A percentile compares a stretch with the other conserved stretches of the same genome.
These are phyloP conservation scores for Aspergillus neoniger DNA, from an alignment of 2,329 filamentous ascomycete species.

Conservation along the genomic window DNA sequence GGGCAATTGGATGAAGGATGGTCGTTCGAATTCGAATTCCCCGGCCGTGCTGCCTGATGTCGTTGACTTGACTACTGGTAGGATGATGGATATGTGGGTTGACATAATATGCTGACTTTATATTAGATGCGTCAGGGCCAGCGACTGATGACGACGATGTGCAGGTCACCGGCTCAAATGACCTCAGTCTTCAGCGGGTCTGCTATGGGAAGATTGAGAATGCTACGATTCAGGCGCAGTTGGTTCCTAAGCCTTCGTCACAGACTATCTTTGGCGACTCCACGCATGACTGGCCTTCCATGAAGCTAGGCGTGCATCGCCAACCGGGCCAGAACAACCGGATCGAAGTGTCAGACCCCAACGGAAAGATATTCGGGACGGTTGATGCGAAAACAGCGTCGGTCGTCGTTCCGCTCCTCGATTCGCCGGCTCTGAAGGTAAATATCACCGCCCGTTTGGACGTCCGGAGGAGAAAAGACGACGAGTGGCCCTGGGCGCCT, in stretches of 20 bases:
- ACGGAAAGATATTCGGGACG: slow-evolving; percentile 71
- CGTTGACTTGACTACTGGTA: slow-evolving; percentile 50
- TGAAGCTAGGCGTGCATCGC: slow-evolving; percentile 71
- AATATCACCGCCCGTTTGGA: slow-evolving; percentile 72
- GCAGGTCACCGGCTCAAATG: slow-evolving; percentile 53
- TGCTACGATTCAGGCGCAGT: slow-evolving; percentile 65
- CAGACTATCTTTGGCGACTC: slow-evolving; percentile 58
- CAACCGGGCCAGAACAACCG: slow-evolving; percentile 56
- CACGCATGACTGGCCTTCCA: slow-evolving; percentile 65
- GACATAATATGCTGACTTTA: slow-evolving; percentile 21
- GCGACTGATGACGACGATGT: slow-evolving; percentile 41
- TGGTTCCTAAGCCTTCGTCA: slow-evolving; percentile 68
- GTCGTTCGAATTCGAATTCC: slow-evolving; percentile 47
- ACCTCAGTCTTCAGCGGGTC: slow-evolving; percentile 69
- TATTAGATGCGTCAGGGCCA: slow-evolving; percentile 21
- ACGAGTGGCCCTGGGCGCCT: slow-evolving; percentile 65
- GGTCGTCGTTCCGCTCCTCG: slow-evolving; percentile 72
- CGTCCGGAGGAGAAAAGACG: slow-evolving; percentile 61
- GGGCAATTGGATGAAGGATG: slow-evolving; percentile 67
- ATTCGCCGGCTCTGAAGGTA: slow-evolving; percentile 64
- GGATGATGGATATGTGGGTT: background rate
- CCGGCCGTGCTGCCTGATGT: slow-evolving; percentile 54
- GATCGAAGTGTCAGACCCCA: slow-evolving; percentile 74
- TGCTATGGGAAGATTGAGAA: slow-evolving; percentile 78
- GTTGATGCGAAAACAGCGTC: slow-evolving; percentile 68